Evolutionary conservation across 805 yeast species (phyloP).

Genomic region (Sugiyamaella marilandica): DNA sequence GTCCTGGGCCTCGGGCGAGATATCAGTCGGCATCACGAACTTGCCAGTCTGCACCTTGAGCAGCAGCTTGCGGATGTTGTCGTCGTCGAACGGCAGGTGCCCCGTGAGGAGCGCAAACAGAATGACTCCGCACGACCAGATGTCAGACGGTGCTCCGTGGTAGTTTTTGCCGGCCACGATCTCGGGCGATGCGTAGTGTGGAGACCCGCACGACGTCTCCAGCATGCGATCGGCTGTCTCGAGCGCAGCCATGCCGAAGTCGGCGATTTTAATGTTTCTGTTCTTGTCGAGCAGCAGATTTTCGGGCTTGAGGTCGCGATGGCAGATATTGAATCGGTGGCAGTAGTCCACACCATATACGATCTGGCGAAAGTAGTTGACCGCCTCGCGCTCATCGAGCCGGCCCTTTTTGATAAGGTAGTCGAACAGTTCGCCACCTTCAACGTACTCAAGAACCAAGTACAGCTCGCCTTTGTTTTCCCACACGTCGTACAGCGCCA

Average conservation of each 20-base stretch:
- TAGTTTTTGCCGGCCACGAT: conserved; percentile 92
- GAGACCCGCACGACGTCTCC: conserved; percentile 96
- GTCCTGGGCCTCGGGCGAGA: conserved; percentile 83
- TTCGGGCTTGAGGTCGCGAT: conserved; percentile 82
- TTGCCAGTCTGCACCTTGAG: conserved; percentile 89
- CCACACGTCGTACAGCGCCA: conserved; percentile 96
- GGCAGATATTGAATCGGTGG: conserved; percentile 82
- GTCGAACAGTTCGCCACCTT: conserved; percentile 95
- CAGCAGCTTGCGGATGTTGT: conserved; percentile 79
- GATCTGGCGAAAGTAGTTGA: conserved; percentile 82
- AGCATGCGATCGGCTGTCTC: conserved; percentile 76
- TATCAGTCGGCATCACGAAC: conserved; percentile 73
- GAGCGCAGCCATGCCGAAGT: conserved; percentile 98
- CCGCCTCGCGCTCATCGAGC: conserved; percentile 83
- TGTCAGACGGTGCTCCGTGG: conserved; percentile 95
- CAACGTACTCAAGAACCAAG: conserved; percentile 89
- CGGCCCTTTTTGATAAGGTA: conserved; percentile 84
- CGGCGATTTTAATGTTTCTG: conserved; percentile 91
- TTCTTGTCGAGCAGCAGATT: conserved; percentile 74
- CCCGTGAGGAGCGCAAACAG: conserved; percentile 91
- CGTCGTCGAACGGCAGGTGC: conserved; percentile 95
- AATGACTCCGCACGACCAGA: conserved; percentile 98
- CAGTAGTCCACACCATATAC: conserved; percentile 78
- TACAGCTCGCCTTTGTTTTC: conserved; percentile 87
- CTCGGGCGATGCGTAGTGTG: conserved; percentile 98